These are phyloP conservation scores for Rhynchosporium secalis DNA, from an alignment of 2,329 filamentous ascomycete genomes.

Conservation along the genomic window DNA sequence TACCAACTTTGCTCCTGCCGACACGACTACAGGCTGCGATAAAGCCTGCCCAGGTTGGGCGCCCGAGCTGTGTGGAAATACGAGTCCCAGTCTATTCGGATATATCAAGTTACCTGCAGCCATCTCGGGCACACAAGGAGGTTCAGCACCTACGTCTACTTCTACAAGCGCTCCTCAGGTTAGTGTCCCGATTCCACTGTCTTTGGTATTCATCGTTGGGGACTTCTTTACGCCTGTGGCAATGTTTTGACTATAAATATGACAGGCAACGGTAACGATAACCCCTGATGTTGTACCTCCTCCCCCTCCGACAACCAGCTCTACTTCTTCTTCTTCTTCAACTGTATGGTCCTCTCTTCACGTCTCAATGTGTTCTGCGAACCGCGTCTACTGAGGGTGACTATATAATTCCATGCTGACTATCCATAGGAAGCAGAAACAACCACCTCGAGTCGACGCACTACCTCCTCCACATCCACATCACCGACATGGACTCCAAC, in stretches of 20 bases:
- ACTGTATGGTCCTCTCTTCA: slow-evolving; percentile 42
- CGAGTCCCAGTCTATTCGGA: slow-evolving; percentile 57
- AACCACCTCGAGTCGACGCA: neutral
- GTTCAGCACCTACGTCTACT: slow-evolving; percentile 20
- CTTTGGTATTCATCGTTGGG: neutral
- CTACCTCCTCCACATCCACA: slow-evolving; percentile 14
- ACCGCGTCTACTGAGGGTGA: neutral
- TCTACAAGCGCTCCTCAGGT: slow-evolving; percentile 25
- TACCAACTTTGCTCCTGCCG: slow-evolving; percentile 63
- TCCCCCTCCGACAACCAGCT: slow-evolving; percentile 17
- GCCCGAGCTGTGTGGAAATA: slow-evolving; percentile 60
- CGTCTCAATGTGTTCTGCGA: neutral
- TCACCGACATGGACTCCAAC: slow-evolving; percentile 40
- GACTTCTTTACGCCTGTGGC: slow-evolving; percentile 27
- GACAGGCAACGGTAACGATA: slow-evolving; percentile 38
- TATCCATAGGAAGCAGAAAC: slow-evolving; percentile 12
- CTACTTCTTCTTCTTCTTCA: slow-evolving; percentile 29
- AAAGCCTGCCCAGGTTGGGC: slow-evolving; percentile 68
- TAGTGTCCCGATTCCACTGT: slow-evolving; percentile 25
- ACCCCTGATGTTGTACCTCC: slow-evolving; percentile 35
- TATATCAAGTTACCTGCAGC: slow-evolving; percentile 59
- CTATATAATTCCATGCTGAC: slow-evolving; percentile 1
- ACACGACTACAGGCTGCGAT: slow-evolving; percentile 52
- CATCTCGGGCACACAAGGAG: slow-evolving; percentile 57
- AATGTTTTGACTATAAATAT: slow-evolving; percentile 38